Base-by-base conservation (phyloP, 257 asterid genomes). In the Ballota nigra region DNA sequence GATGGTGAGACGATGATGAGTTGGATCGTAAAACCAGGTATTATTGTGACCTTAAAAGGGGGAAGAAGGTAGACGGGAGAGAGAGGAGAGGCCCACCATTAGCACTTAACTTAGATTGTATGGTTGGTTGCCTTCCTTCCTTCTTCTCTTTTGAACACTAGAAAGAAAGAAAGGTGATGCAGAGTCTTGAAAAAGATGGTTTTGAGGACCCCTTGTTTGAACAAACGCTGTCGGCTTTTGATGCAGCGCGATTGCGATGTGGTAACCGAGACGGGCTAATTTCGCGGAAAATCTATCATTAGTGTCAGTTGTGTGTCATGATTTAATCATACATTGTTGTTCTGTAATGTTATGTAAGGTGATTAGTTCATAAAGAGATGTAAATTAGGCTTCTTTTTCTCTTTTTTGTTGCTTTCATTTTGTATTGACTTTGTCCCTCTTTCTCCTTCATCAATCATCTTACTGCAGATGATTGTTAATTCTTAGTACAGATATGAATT, bases 171-270 rank as follows among this genome's bases (percentile, higher is more conserved):
- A 43, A 51, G 57, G 57, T n/a, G 83, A 69, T 75, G 87, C 76
- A 77, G 78, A 68, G 76, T 67, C 77, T 75, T 75, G 26, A 43
- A 40, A 79, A 84, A 77, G 85, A 75, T 66, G 43, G 53, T 51
- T 58, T 12, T 47, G 84, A 84, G 86, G 86, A 81, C 86, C 78
- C 86, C 83, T 71, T 75, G 76, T 82, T 59, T 78, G 66, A 80
- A 72, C 71, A 45, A 15, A 78, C 33, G 77, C 75, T 80, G 92
- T 84, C 87, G 75, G 85, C 82, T 74, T 70, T 84, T 63, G 77
- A 72, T 78, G 91, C 84, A 78, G 82, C 82, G 47, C 73, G 86
- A 84, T 78, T 45, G 88, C 41, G 87, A 87, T 81, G 76, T 80
- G 66, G 82, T 86, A 78, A 77, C 83, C 23, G 71, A 68, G 82